Conservation (phyloP, 2,329 filamentous ascomycete genomes). For the Ophiostoma triangulosporum region DNA sequence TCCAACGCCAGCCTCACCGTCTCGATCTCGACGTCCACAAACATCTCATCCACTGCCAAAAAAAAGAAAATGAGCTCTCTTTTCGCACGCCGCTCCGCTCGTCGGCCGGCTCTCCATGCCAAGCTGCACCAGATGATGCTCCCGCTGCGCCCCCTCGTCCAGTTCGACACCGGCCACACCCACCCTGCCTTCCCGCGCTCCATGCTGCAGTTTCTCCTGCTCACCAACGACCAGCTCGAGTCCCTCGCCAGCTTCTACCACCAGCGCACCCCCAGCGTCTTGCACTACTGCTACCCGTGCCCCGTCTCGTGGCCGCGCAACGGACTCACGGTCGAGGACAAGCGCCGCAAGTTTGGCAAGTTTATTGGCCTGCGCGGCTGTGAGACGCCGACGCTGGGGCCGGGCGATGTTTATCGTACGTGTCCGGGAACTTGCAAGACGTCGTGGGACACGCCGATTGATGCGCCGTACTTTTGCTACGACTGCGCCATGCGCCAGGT, state of each 20-base stretch:
- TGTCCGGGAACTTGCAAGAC: neutral
- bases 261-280: conserved; percentile 46
- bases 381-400: conserved; percentile 21
- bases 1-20: too few species aligned
- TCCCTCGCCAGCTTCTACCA: conserved; percentile 59
- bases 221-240: conserved; percentile 59
- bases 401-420: neutral
- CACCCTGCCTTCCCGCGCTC: conserved; percentile 53
- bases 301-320: conserved; percentile 48
- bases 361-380: conserved; percentile 59
- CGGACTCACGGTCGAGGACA: conserved; percentile 44
- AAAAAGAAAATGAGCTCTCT: conserved; percentile 16
- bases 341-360: conserved; percentile 56
- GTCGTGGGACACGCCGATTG: neutral
- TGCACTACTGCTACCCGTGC: conserved; percentile 49
- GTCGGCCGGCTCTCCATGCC: conserved; percentile 37
- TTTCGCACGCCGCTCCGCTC: conserved; percentile 25
- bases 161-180: conserved; percentile 45
- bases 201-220: conserved; percentile 58
- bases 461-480: neutral
- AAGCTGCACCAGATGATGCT: conserved; percentile 56
- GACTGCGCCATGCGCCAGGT: neutral
- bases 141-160: conserved; percentile 51
- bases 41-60: neutral
- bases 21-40: neutral